Evolutionary conservation across 2,329 filamentous ascomycete genomes (phyloP).

Genomic region (Zarea fungicola): DNA sequence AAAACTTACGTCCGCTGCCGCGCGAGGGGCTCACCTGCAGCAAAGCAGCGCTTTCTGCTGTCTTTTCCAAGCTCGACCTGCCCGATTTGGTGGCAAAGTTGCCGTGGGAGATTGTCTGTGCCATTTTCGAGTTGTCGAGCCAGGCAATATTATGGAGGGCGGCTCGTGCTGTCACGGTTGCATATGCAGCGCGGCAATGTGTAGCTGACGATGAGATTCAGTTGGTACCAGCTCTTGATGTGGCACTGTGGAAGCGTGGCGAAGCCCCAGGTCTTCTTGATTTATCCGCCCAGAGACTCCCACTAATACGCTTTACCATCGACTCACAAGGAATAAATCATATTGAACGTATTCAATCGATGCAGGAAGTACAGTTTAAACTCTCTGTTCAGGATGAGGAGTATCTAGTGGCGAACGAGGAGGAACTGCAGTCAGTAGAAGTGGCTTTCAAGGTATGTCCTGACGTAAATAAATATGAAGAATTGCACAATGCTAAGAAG

Average conservation of each 20-base stretch:
- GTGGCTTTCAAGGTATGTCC: neutral
- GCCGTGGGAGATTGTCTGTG: slow-evolving; percentile 1
- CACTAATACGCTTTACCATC: neutral
- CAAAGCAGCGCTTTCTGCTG: neutral
- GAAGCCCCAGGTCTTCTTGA: neutral
- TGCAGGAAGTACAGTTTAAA: neutral
- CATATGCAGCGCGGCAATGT: neutral
- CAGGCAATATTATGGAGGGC: neutral
- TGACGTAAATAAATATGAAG: neutral
- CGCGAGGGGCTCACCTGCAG: neutral
- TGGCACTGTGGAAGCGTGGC: neutral
- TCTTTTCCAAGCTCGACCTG: neutral
- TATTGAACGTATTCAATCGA: neutral
- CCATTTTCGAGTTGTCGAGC: neutral
- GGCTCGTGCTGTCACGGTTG: neutral
- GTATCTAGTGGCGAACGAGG: neutral
- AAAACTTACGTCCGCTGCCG: neutral
- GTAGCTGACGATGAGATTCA: neutral
- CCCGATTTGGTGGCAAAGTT: neutral
- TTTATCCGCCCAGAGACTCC: neutral
- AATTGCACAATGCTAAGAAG: too few species aligned
- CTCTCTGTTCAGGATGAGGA: neutral
- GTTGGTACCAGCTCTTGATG: neutral
- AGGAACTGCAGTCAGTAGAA: neutral
- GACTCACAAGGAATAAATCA: slow-evolving; percentile 2